A percentile compares a stretch with the other conserved stretches of the same genome.
These are phyloP conservation scores for Petrea volubilis DNA, from an alignment of 257 asterid genomes.

Conservation along the genomic window DNA sequence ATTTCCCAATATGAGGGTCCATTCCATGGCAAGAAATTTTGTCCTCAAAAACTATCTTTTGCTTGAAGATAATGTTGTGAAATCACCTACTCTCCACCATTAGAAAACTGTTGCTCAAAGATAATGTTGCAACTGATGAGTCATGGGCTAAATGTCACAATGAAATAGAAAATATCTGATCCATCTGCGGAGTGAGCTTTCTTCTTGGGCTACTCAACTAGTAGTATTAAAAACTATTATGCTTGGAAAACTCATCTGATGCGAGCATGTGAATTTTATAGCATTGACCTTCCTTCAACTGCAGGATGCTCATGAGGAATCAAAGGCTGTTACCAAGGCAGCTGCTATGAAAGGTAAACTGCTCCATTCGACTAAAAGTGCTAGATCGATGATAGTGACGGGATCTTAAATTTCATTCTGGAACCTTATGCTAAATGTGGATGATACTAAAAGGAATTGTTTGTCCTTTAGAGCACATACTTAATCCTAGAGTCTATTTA, in stretches of 20 bases:
- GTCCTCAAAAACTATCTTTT: neutral
- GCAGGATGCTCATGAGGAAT: constrained; percentile 98
- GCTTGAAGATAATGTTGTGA: neutral
- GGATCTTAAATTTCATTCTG: neutral
- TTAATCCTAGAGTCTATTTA: neutral
- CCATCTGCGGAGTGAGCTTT: constrained; percentile 17
- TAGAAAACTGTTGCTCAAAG: constrained; percentile 5
- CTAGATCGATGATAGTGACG: neutral
- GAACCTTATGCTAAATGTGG: constrained; percentile 16
- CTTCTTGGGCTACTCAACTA: constrained; percentile 14
- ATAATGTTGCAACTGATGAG: constrained; percentile 9
- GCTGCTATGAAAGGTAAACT: constrained; percentile 82
- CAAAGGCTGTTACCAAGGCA: constrained; percentile 93
- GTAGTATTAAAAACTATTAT: neutral
- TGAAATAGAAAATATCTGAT: neutral
- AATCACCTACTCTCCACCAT: neutral
- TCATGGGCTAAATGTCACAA: neutral
- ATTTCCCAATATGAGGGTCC: neutral
- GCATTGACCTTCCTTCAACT: constrained; percentile 23
- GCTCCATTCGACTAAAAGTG: constrained; percentile 7
- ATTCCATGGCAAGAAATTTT: neutral
- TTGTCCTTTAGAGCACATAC: neutral
- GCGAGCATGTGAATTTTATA: constrained; percentile 22
- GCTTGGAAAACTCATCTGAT: neutral
- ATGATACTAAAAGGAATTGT: neutral